These are phyloP conservation scores for Filosporella fistucella DNA, from an alignment of 495 filamentous ascomycete species.

Conservation along the genomic window DNA sequence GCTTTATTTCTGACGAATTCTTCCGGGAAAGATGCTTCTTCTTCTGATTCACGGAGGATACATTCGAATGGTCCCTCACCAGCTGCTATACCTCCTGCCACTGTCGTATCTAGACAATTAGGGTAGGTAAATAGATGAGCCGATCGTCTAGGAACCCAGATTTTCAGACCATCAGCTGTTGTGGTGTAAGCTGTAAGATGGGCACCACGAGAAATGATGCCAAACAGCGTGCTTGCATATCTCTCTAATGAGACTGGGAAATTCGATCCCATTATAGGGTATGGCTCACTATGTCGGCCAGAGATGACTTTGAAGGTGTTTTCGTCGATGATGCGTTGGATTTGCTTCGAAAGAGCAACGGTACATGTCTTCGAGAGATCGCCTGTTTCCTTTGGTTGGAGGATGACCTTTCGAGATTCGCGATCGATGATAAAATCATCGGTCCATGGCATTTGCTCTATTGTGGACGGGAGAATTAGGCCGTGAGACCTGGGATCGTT, in stretches of 20 bases:
- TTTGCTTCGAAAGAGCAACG: conserved; percentile 30
- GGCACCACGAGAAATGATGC: conserved; percentile 42
- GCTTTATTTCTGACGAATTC: conserved; percentile 26
- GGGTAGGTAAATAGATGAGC: conserved; percentile 43
- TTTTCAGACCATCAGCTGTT: conserved; percentile 26
- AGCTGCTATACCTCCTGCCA: conserved; percentile 47
- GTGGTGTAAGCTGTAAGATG: conserved; percentile 44
- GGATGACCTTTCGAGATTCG: conserved; percentile 25
- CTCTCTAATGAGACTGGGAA: conserved; percentile 40
- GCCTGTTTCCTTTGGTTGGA: conserved; percentile 25
- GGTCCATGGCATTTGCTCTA: conserved; percentile 42
- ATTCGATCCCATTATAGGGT: conserved; percentile 37
- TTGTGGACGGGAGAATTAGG: conserved; percentile 34
- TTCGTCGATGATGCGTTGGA: conserved; percentile 31
- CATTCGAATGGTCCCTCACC: conserved; percentile 39
- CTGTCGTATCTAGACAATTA: conserved; percentile 48
- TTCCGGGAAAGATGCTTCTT: conserved; percentile 44
- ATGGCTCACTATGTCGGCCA: conserved; percentile 40
- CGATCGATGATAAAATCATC: conserved; percentile 31
- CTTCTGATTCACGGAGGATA: conserved; percentile 47
- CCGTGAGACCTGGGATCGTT: conserved; percentile 35
- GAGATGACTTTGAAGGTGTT: conserved; percentile 33
- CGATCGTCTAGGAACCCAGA: conserved; percentile 50
- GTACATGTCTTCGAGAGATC: conserved; percentile 16
- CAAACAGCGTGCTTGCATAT: conserved; percentile 43